Evolutionary conservation across 1,284 basidiomycete species (phyloP).

Genomic region (Afroboletus lepidellus): DNA sequence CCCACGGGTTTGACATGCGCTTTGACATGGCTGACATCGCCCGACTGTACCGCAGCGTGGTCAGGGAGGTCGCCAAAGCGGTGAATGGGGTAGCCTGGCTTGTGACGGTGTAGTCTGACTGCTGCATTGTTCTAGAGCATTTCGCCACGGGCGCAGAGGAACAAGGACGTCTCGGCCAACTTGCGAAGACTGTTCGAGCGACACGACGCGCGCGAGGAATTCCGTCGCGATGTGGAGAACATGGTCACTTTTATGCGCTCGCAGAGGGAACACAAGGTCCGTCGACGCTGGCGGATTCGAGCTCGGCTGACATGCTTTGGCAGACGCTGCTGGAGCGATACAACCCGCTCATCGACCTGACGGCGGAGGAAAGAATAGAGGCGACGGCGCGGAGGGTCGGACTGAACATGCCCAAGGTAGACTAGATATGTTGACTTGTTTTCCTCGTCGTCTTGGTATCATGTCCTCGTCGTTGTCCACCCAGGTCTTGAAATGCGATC

Average conservation of each 20-base stretch:
- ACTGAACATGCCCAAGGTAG: slow-evolving; percentile 53
- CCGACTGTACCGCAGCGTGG: slow-evolving; percentile 43
- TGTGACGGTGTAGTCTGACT: slow-evolving; percentile 9
- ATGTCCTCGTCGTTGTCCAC: slow-evolving; percentile 13
- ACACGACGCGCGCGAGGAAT: slow-evolving; percentile 30
- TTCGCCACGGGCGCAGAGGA: slow-evolving; percentile 47
- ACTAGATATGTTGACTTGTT: slow-evolving; percentile 3
- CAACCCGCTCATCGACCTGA: slow-evolving; percentile 80
- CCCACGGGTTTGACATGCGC: slow-evolving; percentile 18
- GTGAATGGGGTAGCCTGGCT: slow-evolving; percentile 29
- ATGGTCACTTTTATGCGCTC: slow-evolving; percentile 70
- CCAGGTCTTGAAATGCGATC: slow-evolving; percentile 52
- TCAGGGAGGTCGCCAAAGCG: slow-evolving; percentile 43
- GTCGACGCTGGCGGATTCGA: background rate
- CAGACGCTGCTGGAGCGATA: slow-evolving; percentile 79
- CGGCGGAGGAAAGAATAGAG: slow-evolving; percentile 74
- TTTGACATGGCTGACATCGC: slow-evolving; percentile 29
- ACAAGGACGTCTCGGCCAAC: slow-evolving; percentile 45
- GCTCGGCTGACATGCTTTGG: slow-evolving; percentile 4
- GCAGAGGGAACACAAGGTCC: slow-evolving; percentile 57
- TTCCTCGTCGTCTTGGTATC: background rate
- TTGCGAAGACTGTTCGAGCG: slow-evolving; percentile 61
- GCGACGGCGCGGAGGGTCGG: slow-evolving; percentile 88
- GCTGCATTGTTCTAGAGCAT: slow-evolving; percentile 29
- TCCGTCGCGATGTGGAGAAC: slow-evolving; percentile 59